Conservation (phyloP, 768 basidiomycete genomes). For the Russula lepida region DNA sequence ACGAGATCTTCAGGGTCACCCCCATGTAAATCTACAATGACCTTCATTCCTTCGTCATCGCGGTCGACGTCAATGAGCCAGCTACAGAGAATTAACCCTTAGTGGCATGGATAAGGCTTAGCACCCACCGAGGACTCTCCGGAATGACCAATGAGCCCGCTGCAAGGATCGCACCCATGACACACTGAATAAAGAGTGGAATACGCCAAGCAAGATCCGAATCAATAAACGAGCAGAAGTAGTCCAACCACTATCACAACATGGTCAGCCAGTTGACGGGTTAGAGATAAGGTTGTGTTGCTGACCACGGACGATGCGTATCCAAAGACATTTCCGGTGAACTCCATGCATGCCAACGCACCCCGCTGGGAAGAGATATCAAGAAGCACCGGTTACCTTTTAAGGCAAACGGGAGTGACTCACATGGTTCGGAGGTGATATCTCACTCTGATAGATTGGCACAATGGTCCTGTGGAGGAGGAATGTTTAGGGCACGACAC, state of each 20-base stretch:
- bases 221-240: conserved; percentile 83
- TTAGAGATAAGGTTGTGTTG: conserved; percentile 11
- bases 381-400: neutral
- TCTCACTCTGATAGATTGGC: conserved; percentile 92
- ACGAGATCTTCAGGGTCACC: conserved; percentile 57
- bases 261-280: neutral
- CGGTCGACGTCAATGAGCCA: conserved; percentile 86
- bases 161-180: conserved; percentile 77
- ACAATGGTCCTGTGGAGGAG: conserved; percentile 68
- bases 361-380: conserved; percentile 49
- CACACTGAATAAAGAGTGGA: conserved; percentile 79
- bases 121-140: conserved; percentile 71
- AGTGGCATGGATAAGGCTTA: neutral
- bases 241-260: conserved; percentile 73
- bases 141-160: conserved; percentile 76
- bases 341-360: conserved; percentile 89
- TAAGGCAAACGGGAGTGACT: neutral
- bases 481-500: neutral
- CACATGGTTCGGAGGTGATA: conserved; percentile 86
- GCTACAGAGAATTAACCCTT: conserved; percentile 30
- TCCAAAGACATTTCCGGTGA: conserved; percentile 86
- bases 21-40: conserved; percentile 85
- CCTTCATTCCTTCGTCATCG: conserved; percentile 75
- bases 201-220: conserved; percentile 87
- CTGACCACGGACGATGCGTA: conserved; percentile 85